Percentiles rank a stretch among this genome's conserved stretches.
Conservation (phyloP, 768 basidiomycete genomes). For the Sporobolomyces pararoseus region DNA sequence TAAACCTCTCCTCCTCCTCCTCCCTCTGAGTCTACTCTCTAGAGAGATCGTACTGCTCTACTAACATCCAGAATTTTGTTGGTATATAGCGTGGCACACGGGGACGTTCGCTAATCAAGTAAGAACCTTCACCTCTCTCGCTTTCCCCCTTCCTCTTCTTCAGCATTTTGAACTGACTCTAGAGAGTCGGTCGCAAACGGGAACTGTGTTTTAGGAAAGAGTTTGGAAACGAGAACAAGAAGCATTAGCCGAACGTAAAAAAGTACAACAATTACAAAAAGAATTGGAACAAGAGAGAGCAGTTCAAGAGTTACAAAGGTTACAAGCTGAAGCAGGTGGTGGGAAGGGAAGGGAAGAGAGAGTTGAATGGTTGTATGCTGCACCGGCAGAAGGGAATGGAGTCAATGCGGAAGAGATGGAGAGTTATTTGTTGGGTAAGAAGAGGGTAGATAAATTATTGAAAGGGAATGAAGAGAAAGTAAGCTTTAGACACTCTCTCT, state of each 20-base stretch:
- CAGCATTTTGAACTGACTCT: too few species aligned
- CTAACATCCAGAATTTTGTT: not conserved
- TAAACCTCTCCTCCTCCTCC: too few species aligned
- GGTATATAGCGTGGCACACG: conserved; percentile 34
- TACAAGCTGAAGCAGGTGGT: conserved; percentile 93
- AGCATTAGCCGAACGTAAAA: conserved; percentile 97
- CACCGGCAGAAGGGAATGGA: conserved; percentile 82
- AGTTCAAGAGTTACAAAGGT: conserved; percentile 86
- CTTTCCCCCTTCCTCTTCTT: conserved; percentile 4
- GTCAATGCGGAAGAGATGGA: conserved; percentile 88
- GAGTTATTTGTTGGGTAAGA: conserved; percentile 95
- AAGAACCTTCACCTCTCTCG: not conserved
- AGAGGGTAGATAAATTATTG: conserved; percentile 91
- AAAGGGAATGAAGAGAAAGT: conserved; percentile 82
- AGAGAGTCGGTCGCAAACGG: too few species aligned
- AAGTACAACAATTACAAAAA: conserved; percentile 90
- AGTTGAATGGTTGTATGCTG: conserved; percentile 99
- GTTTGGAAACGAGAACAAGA: conserved; percentile 99
- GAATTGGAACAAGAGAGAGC: conserved; percentile 98
- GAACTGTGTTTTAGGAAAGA: conserved; percentile 68
- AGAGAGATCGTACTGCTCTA: too few species aligned
- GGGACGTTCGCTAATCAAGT: conserved; percentile 39
- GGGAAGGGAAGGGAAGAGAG: conserved; percentile 79
- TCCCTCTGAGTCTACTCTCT: too few species aligned
- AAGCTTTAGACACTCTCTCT: conserved; percentile 44